Evolutionary conservation across 1,284 basidiomycete genomes (phyloP).

Genomic region (Microbotryum intermedium): DNA sequence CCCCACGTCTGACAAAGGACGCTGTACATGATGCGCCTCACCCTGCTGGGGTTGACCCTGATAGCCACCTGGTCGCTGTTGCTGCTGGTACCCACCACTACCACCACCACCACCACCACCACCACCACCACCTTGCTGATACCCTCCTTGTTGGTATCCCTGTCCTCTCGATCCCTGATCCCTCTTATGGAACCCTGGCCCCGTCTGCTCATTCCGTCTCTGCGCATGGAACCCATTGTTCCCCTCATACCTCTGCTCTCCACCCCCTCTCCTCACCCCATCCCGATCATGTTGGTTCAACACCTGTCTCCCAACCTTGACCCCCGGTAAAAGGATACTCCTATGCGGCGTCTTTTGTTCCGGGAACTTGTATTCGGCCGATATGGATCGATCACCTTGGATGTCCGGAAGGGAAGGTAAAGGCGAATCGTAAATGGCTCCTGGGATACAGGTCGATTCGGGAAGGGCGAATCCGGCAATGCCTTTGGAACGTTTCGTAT

Average conservation of each 20-base stretch:
- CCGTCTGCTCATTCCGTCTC: constrained; percentile 5
- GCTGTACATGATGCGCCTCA: background rate
- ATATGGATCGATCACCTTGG: constrained; percentile 73
- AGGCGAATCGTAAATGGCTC: constrained; percentile 78
- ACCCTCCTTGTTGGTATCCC: background rate
- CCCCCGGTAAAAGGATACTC: constrained; percentile 71
- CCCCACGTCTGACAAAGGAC: background rate
- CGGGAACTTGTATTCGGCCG: constrained; percentile 82
- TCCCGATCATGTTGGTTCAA: constrained; percentile 70
- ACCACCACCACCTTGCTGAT: background rate
- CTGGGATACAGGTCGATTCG: constrained; percentile 83
- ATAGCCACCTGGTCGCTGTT: background rate
- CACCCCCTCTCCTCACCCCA: constrained; percentile 46
- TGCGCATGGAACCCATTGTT: constrained; percentile 24
- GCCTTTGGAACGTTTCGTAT: constrained; percentile 62
- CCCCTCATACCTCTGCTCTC: constrained; percentile 9
- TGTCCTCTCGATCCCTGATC: background rate
- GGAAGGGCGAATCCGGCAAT: constrained; percentile 70
- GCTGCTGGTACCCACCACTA: background rate
- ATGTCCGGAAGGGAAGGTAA: constrained; percentile 56
- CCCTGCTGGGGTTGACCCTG: background rate
- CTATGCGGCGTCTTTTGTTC: constrained; percentile 75
- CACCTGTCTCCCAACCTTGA: constrained; percentile 52
- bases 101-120: background rate
- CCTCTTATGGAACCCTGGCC: constrained; percentile 25